A percentile compares a stretch with the other conserved stretches of the same genome.
Evolutionary conservation across 805 yeast species (phyloP).

Genomic region (Candida nanaspora): DNA sequence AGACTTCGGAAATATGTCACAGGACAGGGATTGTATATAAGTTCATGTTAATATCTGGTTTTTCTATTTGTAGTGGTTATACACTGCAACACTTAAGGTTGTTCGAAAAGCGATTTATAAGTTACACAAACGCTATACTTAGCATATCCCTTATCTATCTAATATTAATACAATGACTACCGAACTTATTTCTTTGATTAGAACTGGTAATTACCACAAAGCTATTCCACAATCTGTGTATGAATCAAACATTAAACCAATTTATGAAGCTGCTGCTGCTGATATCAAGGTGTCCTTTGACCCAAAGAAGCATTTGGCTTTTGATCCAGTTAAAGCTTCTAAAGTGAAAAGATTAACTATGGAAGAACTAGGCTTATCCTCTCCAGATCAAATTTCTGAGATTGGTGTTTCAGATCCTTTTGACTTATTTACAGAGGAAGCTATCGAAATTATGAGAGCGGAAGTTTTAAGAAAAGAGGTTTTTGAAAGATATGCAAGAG

Average conservation of each 20-base stretch:
- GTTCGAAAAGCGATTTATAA: too few relatives aligned
- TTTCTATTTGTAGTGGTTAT: too few relatives aligned
- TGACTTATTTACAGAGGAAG: slow-evolving; percentile 55
- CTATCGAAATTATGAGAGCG: slow-evolving; percentile 49
- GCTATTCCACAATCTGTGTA: slow-evolving; percentile 27
- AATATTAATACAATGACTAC: slow-evolving; percentile 21
- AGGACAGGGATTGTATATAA: too few relatives aligned
- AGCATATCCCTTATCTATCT: neutral
- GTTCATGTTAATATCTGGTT: too few relatives aligned
- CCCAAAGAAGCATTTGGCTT: slow-evolving; percentile 31
- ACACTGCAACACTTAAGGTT: too few relatives aligned
- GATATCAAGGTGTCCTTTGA: slow-evolving; percentile 27
- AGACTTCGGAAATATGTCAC: too few relatives aligned
- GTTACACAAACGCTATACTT: too few relatives aligned
- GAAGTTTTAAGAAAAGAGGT: slow-evolving; percentile 43
- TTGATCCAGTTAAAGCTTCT: slow-evolving; percentile 27
- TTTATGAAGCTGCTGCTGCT: slow-evolving; percentile 14
- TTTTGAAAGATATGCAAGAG: slow-evolving; percentile 37
- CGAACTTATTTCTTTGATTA: slow-evolving; percentile 25
- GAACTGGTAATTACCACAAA: slow-evolving; percentile 31
- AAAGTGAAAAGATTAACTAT: slow-evolving; percentile 34
- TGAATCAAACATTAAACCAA: slow-evolving; percentile 25
- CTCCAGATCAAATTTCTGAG: slow-evolving; percentile 41
- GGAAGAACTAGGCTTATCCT: slow-evolving; percentile 41
- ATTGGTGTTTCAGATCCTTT: slow-evolving; percentile 56